Evolutionary conservation across 495 filamentous ascomycete genomes (phyloP), one percentile per base, ranked within the genome.

Genomic region (Neurospora sp.): DNA sequence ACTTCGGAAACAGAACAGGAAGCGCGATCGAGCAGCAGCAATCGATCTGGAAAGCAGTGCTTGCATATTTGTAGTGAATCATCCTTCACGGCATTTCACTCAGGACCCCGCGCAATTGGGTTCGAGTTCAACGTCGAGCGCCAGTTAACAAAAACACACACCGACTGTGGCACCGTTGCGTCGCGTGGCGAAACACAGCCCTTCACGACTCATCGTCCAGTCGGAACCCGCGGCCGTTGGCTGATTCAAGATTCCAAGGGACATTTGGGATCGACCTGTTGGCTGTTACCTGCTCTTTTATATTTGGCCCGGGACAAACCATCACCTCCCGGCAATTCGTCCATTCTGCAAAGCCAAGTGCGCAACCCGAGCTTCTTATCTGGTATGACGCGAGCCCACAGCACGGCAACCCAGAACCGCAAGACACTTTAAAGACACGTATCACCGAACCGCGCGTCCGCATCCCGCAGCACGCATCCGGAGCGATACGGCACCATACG

Each of bases 331-430:
- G 71, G 35, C 48, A 20, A 62, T 62, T 31, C 48, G n/a, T 40
- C 70, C 44, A 73, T 76, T 35, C 54, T 62, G 54, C 54, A 62
- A 62, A 62, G 23, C 54, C 54, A 62, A 62, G 27, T 62, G 54
- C 54, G 48, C 20, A 27, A 59, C 48, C 48, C 74, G 71, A 75
- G 72, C 72, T 72, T 70, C 75, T 77, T 77, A 75, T 79, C 78
- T 79, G 76, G 79, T 78, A 81, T 79, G 77, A 79, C 75, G 78
- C 79, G 75, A 74, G 75, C 72, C 74, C 74, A 66, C 66, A 70
- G 69, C 77, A 54, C 74, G 72, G 79, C 78, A 77, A 76, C 76
- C 76, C 74, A 31, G 66, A 69, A 70, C 71, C 71, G 70, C 74
- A 73, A 77, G 74, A 77, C 76, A 74, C 73, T 75, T 75, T 78